A percentile compares a stretch with the other conserved stretches of the same genome.
Evolutionary conservation across 257 asterid genomes (phyloP).

Genomic region (Gardenia jasminoides): DNA sequence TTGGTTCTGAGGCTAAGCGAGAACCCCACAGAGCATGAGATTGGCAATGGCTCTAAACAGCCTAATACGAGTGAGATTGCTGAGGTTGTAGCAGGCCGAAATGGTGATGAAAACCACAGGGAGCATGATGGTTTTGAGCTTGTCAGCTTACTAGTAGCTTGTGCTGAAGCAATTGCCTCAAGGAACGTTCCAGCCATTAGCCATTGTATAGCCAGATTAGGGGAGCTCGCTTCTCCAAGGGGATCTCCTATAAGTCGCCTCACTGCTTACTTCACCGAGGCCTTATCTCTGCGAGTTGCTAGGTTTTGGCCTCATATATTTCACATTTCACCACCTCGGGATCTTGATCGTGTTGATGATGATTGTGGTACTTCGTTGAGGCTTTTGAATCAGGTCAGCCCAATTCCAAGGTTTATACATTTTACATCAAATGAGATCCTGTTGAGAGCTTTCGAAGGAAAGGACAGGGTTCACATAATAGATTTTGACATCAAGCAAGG

Average conservation of each 20-base stretch:
- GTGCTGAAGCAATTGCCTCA: conserved; percentile 66
- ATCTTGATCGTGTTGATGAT: conserved; percentile 64
- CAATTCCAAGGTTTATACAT: conserved; percentile 75
- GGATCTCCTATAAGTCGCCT: conserved; percentile 78
- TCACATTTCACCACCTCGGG: conserved; percentile 61
- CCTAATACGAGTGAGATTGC: conserved; percentile 33
- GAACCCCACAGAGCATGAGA: conserved; percentile 33
- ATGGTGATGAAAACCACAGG: conserved; percentile 32
- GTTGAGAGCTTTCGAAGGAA: conserved; percentile 73
- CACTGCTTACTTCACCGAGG: conserved; percentile 86
- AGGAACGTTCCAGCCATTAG: conserved; percentile 54
- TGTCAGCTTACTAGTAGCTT: conserved; percentile 64
- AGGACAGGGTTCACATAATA: conserved; percentile 77
- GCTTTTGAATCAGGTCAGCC: conserved; percentile 71
- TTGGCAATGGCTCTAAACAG: conserved; percentile 59
- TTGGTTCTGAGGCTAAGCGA: conserved; percentile 42
- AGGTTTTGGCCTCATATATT: conserved; percentile 82
- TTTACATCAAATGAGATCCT: conserved; percentile 90
- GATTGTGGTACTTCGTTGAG: conserved; percentile 49
- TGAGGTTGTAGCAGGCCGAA: conserved; percentile 35
- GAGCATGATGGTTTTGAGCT: conserved; percentile 74
- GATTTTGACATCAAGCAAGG: conserved; percentile 95
- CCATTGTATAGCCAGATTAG: conserved; percentile 72
- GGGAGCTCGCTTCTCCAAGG: conserved; percentile 87
- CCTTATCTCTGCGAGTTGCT: conserved; percentile 61